Conservation (phyloP, 805 yeast genomes). For the Metschnikowia kofuensis region DNA sequence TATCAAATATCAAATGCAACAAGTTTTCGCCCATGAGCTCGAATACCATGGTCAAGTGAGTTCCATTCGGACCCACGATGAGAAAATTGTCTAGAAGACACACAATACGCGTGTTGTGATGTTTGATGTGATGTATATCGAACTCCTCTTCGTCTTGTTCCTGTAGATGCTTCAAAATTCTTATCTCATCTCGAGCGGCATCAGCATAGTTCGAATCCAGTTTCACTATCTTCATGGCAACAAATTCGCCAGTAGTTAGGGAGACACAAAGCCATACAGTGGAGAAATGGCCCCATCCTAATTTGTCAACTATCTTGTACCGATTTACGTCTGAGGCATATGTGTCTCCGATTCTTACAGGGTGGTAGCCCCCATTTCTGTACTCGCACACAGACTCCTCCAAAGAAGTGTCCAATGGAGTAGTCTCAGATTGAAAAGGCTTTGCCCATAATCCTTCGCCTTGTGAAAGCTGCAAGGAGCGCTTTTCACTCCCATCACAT, state of each 20-base stretch:
- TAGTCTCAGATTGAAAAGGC: conserved; percentile 7
- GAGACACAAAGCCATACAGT: conserved; percentile 31
- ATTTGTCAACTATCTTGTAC: conserved; percentile 78
- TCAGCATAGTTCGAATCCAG: conserved; percentile 89
- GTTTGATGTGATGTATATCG: background rate
- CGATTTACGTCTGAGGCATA: conserved; percentile 60
- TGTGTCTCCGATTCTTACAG: conserved; percentile 82
- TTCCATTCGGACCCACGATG: conserved; percentile 88
- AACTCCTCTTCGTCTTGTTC: conserved; percentile 22
- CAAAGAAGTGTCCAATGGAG: conserved; percentile 27
- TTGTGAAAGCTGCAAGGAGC: too few relatives aligned
- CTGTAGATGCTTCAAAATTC: conserved; percentile 74
- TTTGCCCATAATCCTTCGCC: conserved; percentile 3
- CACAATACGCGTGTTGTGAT: conserved; percentile 53
- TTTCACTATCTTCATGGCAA: conserved; percentile 91
- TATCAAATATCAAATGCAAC: conserved; percentile 76
- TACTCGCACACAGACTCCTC: conserved; percentile 90
- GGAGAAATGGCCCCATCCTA: conserved; percentile 99
- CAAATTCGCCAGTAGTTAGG: conserved; percentile 90
- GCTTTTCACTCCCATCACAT: conserved; percentile 10
- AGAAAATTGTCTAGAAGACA: conserved; percentile 79
- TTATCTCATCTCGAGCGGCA: conserved; percentile 92
- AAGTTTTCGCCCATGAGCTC: conserved; percentile 95
- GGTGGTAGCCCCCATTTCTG: conserved; percentile 92
- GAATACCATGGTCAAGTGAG: conserved; percentile 94